Evolutionary conservation across 768 basidiomycete species (phyloP).

Genomic region (Strobilomyces dryophilus): DNA sequence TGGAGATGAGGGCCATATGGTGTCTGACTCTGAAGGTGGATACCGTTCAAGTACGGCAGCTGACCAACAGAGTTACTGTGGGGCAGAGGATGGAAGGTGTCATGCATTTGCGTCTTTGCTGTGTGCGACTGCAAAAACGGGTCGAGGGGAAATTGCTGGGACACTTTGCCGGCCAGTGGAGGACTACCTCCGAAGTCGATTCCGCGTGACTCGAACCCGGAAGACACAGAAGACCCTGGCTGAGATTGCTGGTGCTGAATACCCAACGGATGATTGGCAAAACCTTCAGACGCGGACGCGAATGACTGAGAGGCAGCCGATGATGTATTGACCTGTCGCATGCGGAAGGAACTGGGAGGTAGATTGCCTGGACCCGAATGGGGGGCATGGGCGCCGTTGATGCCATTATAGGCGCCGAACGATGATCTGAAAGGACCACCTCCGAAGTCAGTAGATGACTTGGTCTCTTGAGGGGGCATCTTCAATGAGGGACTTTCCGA

Average conservation of each 20-base stretch:
- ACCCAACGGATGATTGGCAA: conserved; percentile 23
- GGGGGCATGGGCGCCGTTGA: conserved; percentile 21
- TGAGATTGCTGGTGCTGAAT: conserved; percentile 36
- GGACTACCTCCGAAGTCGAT: conserved; percentile 33
- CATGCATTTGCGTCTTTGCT: conserved; percentile 30
- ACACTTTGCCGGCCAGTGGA: conserved; percentile 21
- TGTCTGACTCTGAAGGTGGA: conserved; percentile 66
- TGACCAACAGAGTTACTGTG: conserved; percentile 31
- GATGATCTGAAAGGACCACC: conserved; percentile 34
- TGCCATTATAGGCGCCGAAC: conserved; percentile 31
- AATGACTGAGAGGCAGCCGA: conserved; percentile 26
- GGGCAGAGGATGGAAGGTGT: conserved; percentile 31
- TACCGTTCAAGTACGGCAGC: conserved; percentile 35
- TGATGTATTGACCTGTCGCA: conserved; percentile 33
- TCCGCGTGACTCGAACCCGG: conserved; percentile 26
- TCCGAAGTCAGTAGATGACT: conserved; percentile 33
- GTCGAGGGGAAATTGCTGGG: conserved; percentile 32
- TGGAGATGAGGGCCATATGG: conserved; percentile 70
- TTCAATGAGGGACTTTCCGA: conserved; percentile 32
- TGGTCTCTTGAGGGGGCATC: conserved; percentile 25
- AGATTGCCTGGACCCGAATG: conserved; percentile 27
- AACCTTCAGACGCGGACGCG: conserved; percentile 21
- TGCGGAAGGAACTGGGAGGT: conserved; percentile 32
- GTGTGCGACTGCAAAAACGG: conserved; percentile 32
- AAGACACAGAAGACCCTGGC: conserved; percentile 21